Evolutionary conservation across 441 rosid genomes (phyloP), one percentile per base, ranked within the genome.

Genomic region (Mallotus repandus): DNA sequence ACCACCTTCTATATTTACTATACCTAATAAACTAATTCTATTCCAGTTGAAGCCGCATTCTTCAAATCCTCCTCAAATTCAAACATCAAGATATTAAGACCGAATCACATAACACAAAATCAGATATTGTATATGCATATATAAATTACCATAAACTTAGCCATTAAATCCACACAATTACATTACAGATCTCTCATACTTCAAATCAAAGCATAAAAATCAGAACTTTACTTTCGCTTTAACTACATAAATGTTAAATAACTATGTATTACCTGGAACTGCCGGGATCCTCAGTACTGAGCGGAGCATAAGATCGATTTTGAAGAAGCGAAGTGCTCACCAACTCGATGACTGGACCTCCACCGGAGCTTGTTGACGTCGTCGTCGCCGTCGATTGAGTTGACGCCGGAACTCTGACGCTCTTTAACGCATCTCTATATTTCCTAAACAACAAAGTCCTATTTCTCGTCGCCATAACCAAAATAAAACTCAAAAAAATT

Each of bases 241-340:
- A 62, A 14, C 11, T 35, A 35, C 5, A 5, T 35, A 35, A 1
- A 35, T 35, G 5, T 35, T 35, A 3, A 35, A 35, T 35, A 35
- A 1, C 4, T 35, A 35, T 35, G 5, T 35, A 35, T 35, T 56
- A 96, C 97, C 97, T 91, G 8, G 97, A 88, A 80, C 83, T 86
- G 18, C 90, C 92, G 38, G 94, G 93, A 87, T 96, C 99, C 19
- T 93, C 95, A 18, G 97, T 91, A 43, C 97, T 89, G 41, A 96
- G 94, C 21, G 93, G 92, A 81, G 93, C 77, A 71, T 96, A 96
- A 10, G 85, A 75, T 13, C 91, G 91, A 74, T 87, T 86, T 11
- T 83, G 86, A 72, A 91, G 79, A 11, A 96, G 84, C 76, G 99
- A 90, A 49, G 96, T 72, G 86, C 89, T 90, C 52, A 87, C 94